These are phyloP conservation scores for Laguncularia racemosa DNA, from an alignment of 345 rosid genomes.

Conservation along the genomic window DNA sequence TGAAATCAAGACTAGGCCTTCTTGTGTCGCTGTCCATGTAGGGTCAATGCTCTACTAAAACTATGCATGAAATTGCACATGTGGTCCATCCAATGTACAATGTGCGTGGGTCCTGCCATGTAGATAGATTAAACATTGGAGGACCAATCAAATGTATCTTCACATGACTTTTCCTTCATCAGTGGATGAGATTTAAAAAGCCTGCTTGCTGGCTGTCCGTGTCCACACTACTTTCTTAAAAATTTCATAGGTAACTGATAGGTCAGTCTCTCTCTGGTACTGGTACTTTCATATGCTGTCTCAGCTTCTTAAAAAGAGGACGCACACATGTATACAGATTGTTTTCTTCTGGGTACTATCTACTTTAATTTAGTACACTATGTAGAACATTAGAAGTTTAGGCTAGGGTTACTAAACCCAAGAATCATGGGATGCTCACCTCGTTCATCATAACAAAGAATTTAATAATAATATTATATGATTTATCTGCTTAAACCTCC, in stretches of 20 bases:
- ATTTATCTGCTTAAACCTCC: no score
- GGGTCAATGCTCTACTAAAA: slow-evolving; percentile 3
- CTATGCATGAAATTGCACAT: slow-evolving; percentile 1
- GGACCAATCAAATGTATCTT: slow-evolving; percentile 25
- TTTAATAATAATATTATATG: neutral
- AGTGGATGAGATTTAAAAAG: slow-evolving; percentile 50
- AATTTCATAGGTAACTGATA: neutral
- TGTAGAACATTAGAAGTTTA: no score
- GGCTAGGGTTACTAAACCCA: no score
- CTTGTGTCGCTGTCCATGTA: slow-evolving; percentile 2
- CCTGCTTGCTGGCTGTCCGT: slow-evolving; percentile 3
- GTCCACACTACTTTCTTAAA: slow-evolving; percentile 23
- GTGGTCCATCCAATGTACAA: slow-evolving; percentile 29
- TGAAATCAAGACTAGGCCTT: no score
- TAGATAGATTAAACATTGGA: slow-evolving; percentile 3
- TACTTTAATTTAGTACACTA: no score
- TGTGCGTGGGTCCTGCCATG: slow-evolving; percentile 26
- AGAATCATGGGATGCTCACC: no score
- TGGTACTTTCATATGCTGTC: neutral
- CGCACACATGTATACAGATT: no score
- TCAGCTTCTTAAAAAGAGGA: neutral
- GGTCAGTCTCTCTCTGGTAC: neutral
- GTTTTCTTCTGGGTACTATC: no score
- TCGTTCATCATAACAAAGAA: no score
- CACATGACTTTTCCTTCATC: slow-evolving; percentile 62